Conservation (phyloP, 2,329 filamentous ascomycete species). For the Verticillium klebahnii region DNA sequence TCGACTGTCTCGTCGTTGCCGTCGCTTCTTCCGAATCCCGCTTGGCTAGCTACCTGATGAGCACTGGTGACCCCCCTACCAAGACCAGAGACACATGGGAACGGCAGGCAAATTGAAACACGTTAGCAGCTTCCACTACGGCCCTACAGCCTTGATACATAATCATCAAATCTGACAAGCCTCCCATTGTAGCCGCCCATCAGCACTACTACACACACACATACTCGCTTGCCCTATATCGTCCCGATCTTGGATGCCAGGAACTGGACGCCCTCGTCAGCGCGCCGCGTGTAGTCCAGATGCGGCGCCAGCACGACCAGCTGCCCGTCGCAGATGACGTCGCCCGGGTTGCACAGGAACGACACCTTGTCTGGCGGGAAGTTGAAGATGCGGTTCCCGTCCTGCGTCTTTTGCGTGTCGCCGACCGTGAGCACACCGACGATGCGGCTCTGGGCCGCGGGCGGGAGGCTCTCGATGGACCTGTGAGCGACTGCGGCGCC, state of each 20-base stretch:
- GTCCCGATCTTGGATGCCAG: slow-evolving; percentile 12
- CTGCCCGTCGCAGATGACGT: slow-evolving; percentile 29
- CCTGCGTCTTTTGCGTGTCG: slow-evolving; percentile 20
- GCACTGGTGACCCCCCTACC: too few relatives aligned
- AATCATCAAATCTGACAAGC: too few relatives aligned
- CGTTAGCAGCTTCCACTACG: too few relatives aligned
- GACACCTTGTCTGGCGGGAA: slow-evolving; percentile 27
- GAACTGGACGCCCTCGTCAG: slow-evolving; percentile 24
- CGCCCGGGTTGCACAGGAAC: slow-evolving; percentile 33
- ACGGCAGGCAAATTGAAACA: too few relatives aligned
- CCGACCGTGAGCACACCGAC: slow-evolving; percentile 17
- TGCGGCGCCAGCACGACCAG: slow-evolving; percentile 28
- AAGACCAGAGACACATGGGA: too few relatives aligned
- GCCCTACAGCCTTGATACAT: too few relatives aligned
- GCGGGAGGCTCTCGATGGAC: slow-evolving; percentile 16
- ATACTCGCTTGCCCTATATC: background rate
- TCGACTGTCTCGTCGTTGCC: too few relatives aligned
- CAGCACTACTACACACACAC: background rate
- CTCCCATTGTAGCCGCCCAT: too few relatives aligned
- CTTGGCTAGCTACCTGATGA: too few relatives aligned
- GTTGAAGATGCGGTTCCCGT: slow-evolving; percentile 27
- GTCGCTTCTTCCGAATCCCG: too few relatives aligned
- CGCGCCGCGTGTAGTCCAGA: slow-evolving; percentile 29
- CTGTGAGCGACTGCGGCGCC: slow-evolving; percentile 21
- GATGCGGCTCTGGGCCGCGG: slow-evolving; percentile 11